These are phyloP conservation scores for Amborella trichopoda DNA, from an alignment of 164 flowering plant species.

Conservation along the genomic window DNA sequence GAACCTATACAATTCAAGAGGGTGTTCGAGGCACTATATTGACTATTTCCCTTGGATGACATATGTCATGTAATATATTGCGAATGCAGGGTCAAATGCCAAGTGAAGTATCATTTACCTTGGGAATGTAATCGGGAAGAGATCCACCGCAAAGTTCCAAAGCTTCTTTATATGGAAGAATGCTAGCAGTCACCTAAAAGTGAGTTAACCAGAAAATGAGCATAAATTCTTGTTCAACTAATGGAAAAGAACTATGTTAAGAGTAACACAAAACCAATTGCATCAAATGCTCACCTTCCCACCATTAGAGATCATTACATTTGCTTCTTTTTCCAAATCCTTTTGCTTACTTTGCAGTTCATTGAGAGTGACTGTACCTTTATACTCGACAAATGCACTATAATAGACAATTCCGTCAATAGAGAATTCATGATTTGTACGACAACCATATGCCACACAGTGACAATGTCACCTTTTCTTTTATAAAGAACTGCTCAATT, in stretches of 20 bases:
- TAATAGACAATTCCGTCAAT: slow-evolving; percentile 5
- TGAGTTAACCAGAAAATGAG: background rate
- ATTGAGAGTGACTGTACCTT: slow-evolving; percentile 49
- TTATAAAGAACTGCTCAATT: too few species aligned
- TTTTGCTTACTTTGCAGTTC: slow-evolving; percentile 49
- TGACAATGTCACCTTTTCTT: too few species aligned
- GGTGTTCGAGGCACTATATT: too few species aligned
- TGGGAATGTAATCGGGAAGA: slow-evolving; percentile 77
- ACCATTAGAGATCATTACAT: slow-evolving; percentile 51
- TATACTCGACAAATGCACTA: slow-evolving; percentile 88
- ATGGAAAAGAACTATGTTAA: too few species aligned
- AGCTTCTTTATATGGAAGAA: slow-evolving; percentile 58
- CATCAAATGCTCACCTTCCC: slow-evolving; percentile 41
- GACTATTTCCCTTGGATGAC: too few species aligned
- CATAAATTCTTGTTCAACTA: too few species aligned
- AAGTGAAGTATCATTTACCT: too few species aligned
- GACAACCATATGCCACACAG: too few species aligned
- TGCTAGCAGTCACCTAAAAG: slow-evolving; percentile 40
- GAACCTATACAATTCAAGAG: too few species aligned
- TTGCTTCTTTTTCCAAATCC: slow-evolving; percentile 60
- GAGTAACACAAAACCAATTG: too few species aligned
- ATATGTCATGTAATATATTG: too few species aligned
- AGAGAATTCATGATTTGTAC: background rate
- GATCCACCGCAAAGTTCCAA: slow-evolving; percentile 54
- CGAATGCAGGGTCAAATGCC: too few species aligned